phyloP scores from a whole-genome alignment of 805 yeast genomes.

The Starmerella apis region DNA sequence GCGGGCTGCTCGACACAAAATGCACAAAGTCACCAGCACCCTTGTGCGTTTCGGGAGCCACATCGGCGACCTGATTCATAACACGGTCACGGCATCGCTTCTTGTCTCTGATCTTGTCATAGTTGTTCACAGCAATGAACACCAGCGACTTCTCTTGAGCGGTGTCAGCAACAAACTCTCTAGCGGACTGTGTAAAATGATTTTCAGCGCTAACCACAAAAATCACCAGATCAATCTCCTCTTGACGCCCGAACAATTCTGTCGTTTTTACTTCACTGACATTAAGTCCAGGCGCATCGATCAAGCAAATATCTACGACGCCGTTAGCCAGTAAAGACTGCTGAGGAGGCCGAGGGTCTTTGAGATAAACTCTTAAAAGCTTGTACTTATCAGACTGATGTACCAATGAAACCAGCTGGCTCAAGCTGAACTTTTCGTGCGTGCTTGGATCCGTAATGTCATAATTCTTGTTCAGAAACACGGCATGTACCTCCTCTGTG shows the following conservation, averaged over 20 bases:
- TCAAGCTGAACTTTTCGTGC: constrained; percentile 45
- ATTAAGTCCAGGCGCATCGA: constrained; percentile 96
- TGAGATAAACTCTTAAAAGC: constrained; percentile 67
- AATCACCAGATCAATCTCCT: constrained; percentile 90
- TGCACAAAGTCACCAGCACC: constrained; percentile 87
- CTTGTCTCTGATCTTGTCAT: constrained; percentile 76
- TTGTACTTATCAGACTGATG: constrained; percentile 60
- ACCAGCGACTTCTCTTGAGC: constrained; percentile 85
- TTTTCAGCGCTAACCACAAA: constrained; percentile 95
- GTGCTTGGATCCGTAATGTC: constrained; percentile 51
- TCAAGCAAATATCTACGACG: constrained; percentile 78
- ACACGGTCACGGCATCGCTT: constrained; percentile 66
- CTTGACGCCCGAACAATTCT: constrained; percentile 89
- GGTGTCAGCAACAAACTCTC: constrained; percentile 83
- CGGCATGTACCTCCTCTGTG: constrained; percentile 88
- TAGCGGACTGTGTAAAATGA: constrained; percentile 86
- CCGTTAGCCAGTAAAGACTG: constrained; percentile 76
- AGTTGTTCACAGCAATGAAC: constrained; percentile 87
- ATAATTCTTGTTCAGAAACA: constrained; percentile 40
- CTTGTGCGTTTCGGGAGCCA: constrained; percentile 87
- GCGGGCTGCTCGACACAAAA: constrained; percentile 41
- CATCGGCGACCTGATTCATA: constrained; percentile 68
- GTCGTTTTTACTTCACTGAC: constrained; percentile 89
- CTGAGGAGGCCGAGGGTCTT: constrained; percentile 57
- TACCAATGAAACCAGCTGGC: constrained; percentile 58